Evolutionary conservation across 768 basidiomycete genomes (phyloP).

Genomic region (Tremella yokohamensis): DNA sequence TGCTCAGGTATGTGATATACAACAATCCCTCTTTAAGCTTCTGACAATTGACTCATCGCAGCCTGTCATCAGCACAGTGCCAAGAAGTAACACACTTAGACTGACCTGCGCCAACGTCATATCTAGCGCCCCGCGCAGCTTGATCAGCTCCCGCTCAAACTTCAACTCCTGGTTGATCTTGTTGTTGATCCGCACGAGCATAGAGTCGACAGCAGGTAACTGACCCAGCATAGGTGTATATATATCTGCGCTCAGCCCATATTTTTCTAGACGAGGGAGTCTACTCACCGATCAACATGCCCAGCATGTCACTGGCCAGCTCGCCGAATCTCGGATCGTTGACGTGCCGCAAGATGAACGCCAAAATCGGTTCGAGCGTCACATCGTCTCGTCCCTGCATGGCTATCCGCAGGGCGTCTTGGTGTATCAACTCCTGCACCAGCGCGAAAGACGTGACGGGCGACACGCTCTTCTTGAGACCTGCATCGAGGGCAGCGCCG

Average conservation of each 20-base stretch:
- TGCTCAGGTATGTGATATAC: no score
- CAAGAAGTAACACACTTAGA: background rate
- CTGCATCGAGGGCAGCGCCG: conserved; percentile 87
- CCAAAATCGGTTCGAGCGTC: conserved; percentile 83
- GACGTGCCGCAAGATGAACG: conserved; percentile 76
- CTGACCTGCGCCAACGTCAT: conserved; percentile 61
- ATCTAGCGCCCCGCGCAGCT: conserved; percentile 78
- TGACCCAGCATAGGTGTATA: conserved; percentile 89
- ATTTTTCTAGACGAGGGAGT: background rate
- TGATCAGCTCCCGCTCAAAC: conserved; percentile 80
- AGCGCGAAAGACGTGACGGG: conserved; percentile 84
- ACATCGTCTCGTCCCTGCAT: conserved; percentile 89
- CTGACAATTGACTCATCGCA: conserved; percentile 33
- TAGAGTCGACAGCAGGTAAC: conserved; percentile 82
- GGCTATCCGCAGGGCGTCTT: conserved; percentile 81
- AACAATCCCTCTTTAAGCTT: conserved; percentile 7
- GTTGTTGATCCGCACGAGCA: conserved; percentile 74
- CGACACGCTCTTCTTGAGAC: conserved; percentile 78
- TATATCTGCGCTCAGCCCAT: conserved; percentile 68
- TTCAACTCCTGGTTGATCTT: conserved; percentile 80
- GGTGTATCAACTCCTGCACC: conserved; percentile 86
- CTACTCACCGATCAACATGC: conserved; percentile 73
- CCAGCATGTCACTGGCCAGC: conserved; percentile 74
- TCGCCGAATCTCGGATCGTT: conserved; percentile 90
- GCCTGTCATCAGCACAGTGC: conserved; percentile 12